These are phyloP conservation scores for Dissophora globulifera DNA, from an alignment of 192 early-diverging fungal species.

Conservation along the genomic window DNA sequence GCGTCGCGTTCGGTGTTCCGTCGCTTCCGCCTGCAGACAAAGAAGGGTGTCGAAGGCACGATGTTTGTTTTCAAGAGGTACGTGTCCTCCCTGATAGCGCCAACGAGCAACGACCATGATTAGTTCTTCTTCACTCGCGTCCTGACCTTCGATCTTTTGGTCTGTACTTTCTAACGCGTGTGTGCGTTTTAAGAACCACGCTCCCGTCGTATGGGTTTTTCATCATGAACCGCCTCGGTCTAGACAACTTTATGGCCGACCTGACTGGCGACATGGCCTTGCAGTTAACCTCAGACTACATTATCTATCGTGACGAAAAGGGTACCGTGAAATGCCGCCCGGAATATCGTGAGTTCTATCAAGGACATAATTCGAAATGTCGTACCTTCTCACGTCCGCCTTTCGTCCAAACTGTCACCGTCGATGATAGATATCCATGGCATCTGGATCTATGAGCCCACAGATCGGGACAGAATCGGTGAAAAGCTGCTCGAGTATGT, in stretches of 20 bases:
- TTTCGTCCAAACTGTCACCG: too few species aligned
- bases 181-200: conserved; percentile 37
- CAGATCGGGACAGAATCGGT: conserved; percentile 72
- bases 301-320: conserved; percentile 82
- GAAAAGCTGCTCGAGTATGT: conserved; percentile 59
- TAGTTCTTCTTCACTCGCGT: too few species aligned
- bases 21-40: conserved; percentile 67
- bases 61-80: conserved; percentile 88
- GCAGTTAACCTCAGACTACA: conserved; percentile 83
- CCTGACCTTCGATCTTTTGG: too few species aligned
- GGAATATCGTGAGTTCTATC: too few species aligned
- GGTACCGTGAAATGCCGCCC: too few species aligned
- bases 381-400: too few species aligned
- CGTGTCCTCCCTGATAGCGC: too few species aligned
- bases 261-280: conserved; percentile 80
- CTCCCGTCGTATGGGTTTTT: conserved; percentile 80
- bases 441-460: conserved; percentile 82
- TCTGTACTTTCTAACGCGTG: background rate
- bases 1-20: background rate
- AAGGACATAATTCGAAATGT: too few species aligned
- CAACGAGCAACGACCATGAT: too few species aligned
- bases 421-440: conserved; percentile 65
- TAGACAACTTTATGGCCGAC: conserved; percentile 82
- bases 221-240: conserved; percentile 87
- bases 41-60: conserved; percentile 90